Percentiles rank a stretch among this genome's conserved stretches.
Evolutionary conservation across 139 green algal species (phyloP).

Genomic region (Coelastrella sp.): DNA sequence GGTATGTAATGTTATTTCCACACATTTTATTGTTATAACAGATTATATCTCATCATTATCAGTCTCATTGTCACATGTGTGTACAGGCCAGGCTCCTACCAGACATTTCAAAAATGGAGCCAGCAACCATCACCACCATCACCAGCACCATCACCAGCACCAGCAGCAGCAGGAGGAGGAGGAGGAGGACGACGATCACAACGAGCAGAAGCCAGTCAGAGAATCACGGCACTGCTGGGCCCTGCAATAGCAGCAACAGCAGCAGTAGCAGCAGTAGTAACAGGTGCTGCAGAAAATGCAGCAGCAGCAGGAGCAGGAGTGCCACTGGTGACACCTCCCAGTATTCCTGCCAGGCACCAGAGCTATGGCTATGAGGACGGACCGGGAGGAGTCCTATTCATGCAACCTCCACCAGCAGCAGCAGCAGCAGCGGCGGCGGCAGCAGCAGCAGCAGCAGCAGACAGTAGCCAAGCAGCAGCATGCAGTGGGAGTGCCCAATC

Average conservation of each 20-base stretch:
- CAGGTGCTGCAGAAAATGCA: neutral
- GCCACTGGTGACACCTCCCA: conserved; percentile 19
- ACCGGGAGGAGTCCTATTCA: neutral
- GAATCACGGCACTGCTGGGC: neutral
- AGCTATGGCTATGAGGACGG: conserved; percentile 28
- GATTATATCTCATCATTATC: neutral
- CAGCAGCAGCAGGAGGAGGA: neutral
- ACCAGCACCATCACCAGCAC: neutral
- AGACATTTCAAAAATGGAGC: neutral
- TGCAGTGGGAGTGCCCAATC: neutral
- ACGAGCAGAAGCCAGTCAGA: neutral
- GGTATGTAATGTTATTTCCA: neutral
- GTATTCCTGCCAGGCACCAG: conserved; percentile 34
- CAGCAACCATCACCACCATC: neutral
- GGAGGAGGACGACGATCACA: neutral
- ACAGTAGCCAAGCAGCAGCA: neutral
- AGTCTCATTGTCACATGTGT: neutral
- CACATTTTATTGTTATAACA: neutral
- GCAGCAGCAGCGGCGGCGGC: neutral
- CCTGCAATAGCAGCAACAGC: neutral
- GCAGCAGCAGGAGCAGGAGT: neutral
- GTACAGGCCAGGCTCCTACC: neutral
- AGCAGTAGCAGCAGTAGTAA: neutral
- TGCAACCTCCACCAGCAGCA: conserved; percentile 13
- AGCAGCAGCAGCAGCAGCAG: neutral